Base-by-base conservation (phyloP, 2,329 filamentous ascomycete species). In the Colletotrichum ledebouriae region DNA sequence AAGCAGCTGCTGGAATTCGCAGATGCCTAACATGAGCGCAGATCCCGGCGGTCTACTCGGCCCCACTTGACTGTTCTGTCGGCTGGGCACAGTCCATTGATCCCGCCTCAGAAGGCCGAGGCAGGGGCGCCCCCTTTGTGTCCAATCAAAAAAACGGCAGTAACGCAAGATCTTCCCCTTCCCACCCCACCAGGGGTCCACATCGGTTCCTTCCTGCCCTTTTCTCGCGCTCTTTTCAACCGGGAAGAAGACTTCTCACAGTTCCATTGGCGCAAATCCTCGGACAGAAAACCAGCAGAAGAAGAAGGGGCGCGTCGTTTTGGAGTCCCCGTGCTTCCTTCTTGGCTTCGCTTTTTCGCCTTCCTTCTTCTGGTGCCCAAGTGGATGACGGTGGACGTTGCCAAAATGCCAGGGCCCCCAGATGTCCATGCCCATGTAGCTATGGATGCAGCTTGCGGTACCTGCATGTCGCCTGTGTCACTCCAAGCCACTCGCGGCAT, bases 381-480 rank as follows among this genome's bases (percentile, higher is more conserved):
- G 9, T 20, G 42, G 29, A 29, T n/a, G 3, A 20, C n/a, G 29
- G 29, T 29, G 29, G 29, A 46, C 17, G 12, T 34, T 47, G 20
- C 25, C 13, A n/a, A 39, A 20, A 10, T 52, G 39, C 29, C 15
- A 29, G 25, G 34, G 22, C 47, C 52, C 53, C 64, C 47, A 41
- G 34, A 25, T 17, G 33, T 10, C 25, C 25, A 50, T 50, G 20
- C 34, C 20, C 41, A 47, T 47, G 37, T 13, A 33, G 13, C 20
- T 52, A 47, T 59, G 50, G 50, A 41, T 55, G 41, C 49, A 66
- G 58, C n/a, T 10, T 44, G n/a, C 25, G 17, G 65, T 68, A 68
- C 65, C 65, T 68, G 65, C 65, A 68, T 65, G 20, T 65, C 44
- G 61, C 55, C 33, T 59, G 59, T 63, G 65, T 59, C 61, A 68